Conservation (phyloP, 768 basidiomycete genomes). For the Mycena crocata region DNA sequence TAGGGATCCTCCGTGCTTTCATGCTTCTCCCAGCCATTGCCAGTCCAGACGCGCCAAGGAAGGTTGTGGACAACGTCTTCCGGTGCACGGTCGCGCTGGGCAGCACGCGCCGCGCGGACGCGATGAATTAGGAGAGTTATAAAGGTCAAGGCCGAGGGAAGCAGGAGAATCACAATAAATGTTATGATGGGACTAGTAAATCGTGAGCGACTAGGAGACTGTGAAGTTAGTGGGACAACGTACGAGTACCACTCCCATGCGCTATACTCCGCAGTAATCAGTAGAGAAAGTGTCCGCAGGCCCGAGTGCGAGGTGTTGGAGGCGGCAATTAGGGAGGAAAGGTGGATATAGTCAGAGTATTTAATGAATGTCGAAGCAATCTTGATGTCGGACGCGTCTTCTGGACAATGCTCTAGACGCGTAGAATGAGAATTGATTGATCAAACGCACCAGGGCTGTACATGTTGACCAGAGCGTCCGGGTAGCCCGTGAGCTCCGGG, state of each 20-base stretch:
- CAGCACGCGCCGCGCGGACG: slow-evolving; percentile 83
- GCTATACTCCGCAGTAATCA: slow-evolving; percentile 83
- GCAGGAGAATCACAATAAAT: slow-evolving; percentile 87
- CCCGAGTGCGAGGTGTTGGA: slow-evolving; percentile 88
- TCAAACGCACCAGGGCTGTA: slow-evolving; percentile 81
- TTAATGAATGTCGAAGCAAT: slow-evolving; percentile 93
- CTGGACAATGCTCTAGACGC: slow-evolving; percentile 49
- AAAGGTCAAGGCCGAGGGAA: slow-evolving; percentile 91
- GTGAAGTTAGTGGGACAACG: slow-evolving; percentile 44
- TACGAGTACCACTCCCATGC: slow-evolving; percentile 96
- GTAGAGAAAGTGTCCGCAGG: slow-evolving; percentile 76
- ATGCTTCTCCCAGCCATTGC: slow-evolving; percentile 84
- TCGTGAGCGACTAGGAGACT: slow-evolving; percentile 18
- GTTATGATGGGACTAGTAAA: slow-evolving; percentile 80
- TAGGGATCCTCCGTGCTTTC: slow-evolving; percentile 53
- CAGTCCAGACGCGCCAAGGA: slow-evolving; percentile 88
- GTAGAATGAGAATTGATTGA: neutral
- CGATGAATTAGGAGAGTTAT: slow-evolving; percentile 90
- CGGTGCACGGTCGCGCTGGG: slow-evolving; percentile 86
- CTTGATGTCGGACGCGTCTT: slow-evolving; percentile 85
- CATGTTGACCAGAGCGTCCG: slow-evolving; percentile 89
- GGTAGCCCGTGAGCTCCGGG: slow-evolving; percentile 70
- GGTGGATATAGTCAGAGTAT: slow-evolving; percentile 79
- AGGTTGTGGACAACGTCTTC: slow-evolving; percentile 82
- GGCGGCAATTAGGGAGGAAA: slow-evolving; percentile 74